phyloP scores from a whole-genome alignment of 2,329 filamentous ascomycete genomes.

The Cladosporium sp. region DNA sequence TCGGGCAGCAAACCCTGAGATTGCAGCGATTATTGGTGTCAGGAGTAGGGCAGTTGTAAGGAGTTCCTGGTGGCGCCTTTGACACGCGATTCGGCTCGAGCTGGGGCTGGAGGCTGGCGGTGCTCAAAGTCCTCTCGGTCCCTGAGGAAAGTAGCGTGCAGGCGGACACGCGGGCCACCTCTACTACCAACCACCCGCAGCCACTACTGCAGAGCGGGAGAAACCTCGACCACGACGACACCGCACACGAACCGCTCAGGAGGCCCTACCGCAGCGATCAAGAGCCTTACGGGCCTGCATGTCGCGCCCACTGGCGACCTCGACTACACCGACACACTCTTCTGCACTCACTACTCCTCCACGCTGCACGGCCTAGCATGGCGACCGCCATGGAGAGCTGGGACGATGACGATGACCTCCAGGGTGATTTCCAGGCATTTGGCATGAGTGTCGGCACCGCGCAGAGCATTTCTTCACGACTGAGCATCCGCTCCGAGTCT shows the following conservation, averaged over 20 bases:
- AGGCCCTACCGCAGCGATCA: slow-evolving; percentile 7
- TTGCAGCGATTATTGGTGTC: neutral
- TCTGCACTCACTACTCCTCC: slow-evolving; percentile 4
- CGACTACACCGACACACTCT: neutral
- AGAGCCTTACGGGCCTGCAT: slow-evolving; percentile 13
- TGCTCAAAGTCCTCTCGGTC: neutral
- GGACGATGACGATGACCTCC: slow-evolving; percentile 54
- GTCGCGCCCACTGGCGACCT: slow-evolving; percentile 13
- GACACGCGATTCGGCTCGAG: slow-evolving; percentile 3
- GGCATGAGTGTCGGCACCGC: slow-evolving; percentile 65
- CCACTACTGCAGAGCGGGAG: neutral
- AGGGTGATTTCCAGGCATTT: slow-evolving; percentile 63
- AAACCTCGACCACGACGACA: slow-evolving; percentile 5
- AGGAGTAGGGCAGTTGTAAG: neutral
- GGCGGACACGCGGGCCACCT: neutral
- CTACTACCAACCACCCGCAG: slow-evolving; percentile 3
- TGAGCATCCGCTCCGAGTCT: slow-evolving; percentile 80
- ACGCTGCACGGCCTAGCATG: slow-evolving; percentile 42
- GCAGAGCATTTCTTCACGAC: slow-evolving; percentile 74
- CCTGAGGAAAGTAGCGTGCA: neutral
- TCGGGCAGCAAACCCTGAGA: neutral
- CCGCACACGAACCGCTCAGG: slow-evolving; percentile 11
- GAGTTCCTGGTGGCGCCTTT: neutral
- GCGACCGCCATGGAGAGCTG: slow-evolving; percentile 70
- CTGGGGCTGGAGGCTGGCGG: neutral